Evolutionary conservation across 768 basidiomycete species (phyloP), one percentile per base, ranked within the genome.

Genomic region (Lactarius trivialis): DNA sequence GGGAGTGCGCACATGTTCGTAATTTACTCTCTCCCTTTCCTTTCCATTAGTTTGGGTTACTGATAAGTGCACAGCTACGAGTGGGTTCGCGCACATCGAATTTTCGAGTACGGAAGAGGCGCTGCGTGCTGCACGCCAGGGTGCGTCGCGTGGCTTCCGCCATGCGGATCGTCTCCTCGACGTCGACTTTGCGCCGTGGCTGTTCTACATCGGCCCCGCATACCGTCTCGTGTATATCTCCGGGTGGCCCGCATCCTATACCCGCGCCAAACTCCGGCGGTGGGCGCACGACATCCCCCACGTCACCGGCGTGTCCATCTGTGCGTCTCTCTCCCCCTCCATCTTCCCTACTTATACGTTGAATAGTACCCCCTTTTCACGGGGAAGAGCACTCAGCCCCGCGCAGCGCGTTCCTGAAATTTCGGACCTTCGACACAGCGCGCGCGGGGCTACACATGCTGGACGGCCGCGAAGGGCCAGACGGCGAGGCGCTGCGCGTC

Each of bases 81-180:
- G 33, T 34, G 61, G 61, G 24, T 65, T 57, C 43, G 64, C 61
- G 9, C 61, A 65, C 36, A 33, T 63, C 24, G 64, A 65, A 54
- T 65, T 64, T 58, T 56, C 64, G 28, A 58, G 52, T 5, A 51
- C 45, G 12, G 56, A 55, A 41, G 56, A 58, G 7, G 56, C 61
- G 7, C 30, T 55, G 1, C 56, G 56, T 4, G 64, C 61, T n/a
- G 56, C 49, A 12, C 52, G 57, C 14, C 33, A 57, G 43, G 61
- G 61, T 19, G 57, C 45, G 7, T 39, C 32, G 2, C 53, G 55
- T 34, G 64, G 64, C n/a, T 65, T 64, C 39, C 55, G 62, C 17
- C 55, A 63, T 12, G 12, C 3, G 43, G 30, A 41, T 3, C 64
- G 61, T 7, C 48, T 65, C 30, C 53, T 62, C 4, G 32, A 53